These are phyloP conservation scores for Aspergillus steynii DNA, from an alignment of 495 filamentous ascomycete species.

Conservation along the genomic window DNA sequence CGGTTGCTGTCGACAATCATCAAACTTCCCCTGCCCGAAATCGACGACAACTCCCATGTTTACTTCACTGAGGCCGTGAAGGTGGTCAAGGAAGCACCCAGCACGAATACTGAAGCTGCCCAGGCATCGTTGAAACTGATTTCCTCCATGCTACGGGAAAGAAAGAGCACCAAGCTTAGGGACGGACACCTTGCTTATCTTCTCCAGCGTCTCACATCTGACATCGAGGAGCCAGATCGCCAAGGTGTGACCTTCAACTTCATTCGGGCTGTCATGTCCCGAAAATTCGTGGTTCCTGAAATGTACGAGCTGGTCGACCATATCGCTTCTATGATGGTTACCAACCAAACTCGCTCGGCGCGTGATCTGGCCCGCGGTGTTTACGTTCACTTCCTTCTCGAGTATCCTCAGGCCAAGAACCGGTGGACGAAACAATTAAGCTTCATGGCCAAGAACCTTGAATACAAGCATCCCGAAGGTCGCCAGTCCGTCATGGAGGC, in stretches of 20 bases:
- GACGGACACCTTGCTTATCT: conserved; percentile 82
- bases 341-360: conserved; percentile 82
- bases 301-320: conserved; percentile 90
- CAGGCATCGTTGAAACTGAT: conserved; percentile 87
- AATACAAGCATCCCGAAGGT: conserved; percentile 85
- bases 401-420: conserved; percentile 89
- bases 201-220: conserved; percentile 78
- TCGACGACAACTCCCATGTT: conserved; percentile 67
- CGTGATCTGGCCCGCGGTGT: conserved; percentile 83
- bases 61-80: conserved; percentile 84
- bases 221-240: conserved; percentile 87
- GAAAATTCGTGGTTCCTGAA: conserved; percentile 80
- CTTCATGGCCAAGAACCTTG: conserved; percentile 87
- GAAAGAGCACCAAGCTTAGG: conserved; percentile 69
- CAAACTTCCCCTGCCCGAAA: conserved; percentile 73
- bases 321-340: conserved; percentile 92
- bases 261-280: conserved; percentile 76
- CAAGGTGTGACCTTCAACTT: conserved; percentile 94
- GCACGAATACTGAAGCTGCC: conserved; percentile 74
- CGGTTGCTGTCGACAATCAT: conserved; percentile 81
- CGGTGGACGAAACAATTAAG: conserved; percentile 84
- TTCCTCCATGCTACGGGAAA: conserved; percentile 79
- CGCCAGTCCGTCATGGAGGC: conserved; percentile 90
- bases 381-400: conserved; percentile 90
- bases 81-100: conserved; percentile 71